A percentile compares a stretch with the other conserved stretches of the same genome.
Evolutionary conservation across 129 eudicot genomes (phyloP).

Genomic region (Tagetes erecta): DNA sequence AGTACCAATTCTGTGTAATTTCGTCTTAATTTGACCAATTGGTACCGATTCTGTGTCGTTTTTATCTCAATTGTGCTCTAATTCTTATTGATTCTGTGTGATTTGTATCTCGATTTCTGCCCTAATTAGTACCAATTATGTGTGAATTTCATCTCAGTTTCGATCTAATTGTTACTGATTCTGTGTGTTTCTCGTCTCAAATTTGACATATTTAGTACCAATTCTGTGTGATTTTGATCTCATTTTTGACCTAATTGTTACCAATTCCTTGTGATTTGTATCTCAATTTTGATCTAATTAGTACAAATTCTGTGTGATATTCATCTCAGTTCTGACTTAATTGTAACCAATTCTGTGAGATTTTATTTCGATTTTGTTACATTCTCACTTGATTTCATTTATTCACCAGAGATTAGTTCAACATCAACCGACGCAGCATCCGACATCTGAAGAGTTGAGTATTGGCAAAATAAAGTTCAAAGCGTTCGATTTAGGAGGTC

Average conservation of each 20-base stretch:
- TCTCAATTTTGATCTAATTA: neutral
- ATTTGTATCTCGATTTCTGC: neutral
- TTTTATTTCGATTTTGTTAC: neutral
- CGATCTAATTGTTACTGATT: neutral
- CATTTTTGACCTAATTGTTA: neutral
- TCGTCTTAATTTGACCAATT: neutral
- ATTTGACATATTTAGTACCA: neutral
- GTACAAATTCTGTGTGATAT: no score
- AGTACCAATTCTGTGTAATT: neutral
- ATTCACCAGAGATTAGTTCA: constrained; percentile 23
- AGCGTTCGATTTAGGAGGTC: constrained; percentile 28
- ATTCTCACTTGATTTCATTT: neutral
- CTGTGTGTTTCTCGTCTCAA: neutral
- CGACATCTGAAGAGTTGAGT: constrained; percentile 26
- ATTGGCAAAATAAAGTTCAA: constrained; percentile 25
- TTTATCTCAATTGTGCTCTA: neutral
- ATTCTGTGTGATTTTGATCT: neutral
- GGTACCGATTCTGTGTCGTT: no score
- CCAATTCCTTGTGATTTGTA: neutral
- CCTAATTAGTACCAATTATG: no score
- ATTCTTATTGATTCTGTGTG: neutral
- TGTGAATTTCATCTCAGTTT: neutral
- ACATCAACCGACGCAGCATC: constrained; percentile 31
- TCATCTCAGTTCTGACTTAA: neutral
- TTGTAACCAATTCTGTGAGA: neutral